A percentile compares a stretch with the other conserved stretches of the same genome.
phyloP scores from a whole-genome alignment of 768 basidiomycete species.

The Amanita exitialis region DNA sequence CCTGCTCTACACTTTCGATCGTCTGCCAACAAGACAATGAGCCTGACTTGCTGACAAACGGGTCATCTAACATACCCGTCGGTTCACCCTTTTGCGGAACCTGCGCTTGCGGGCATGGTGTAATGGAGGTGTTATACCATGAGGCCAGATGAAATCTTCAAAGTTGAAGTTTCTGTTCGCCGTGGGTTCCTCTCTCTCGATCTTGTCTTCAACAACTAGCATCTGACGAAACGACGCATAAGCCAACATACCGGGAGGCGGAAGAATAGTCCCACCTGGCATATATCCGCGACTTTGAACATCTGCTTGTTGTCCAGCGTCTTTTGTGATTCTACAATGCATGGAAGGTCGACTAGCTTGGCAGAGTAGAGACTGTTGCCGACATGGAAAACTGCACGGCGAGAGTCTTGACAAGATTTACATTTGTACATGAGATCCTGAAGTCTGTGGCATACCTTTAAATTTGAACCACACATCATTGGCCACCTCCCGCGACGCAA shows the following conservation, averaged over 20 bases:
- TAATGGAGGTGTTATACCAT: constrained; percentile 91
- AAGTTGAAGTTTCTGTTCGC: constrained; percentile 70
- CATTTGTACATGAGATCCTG: neutral
- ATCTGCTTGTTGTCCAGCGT: constrained; percentile 93
- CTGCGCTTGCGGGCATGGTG: constrained; percentile 84
- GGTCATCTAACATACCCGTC: constrained; percentile 43
- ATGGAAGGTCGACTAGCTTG: constrained; percentile 93
- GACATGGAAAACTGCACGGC: constrained; percentile 84
- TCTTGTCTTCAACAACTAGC: constrained; percentile 77
- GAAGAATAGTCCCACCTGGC: constrained; percentile 51
- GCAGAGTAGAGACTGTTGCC: constrained; percentile 74
- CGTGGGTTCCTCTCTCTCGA: constrained; percentile 59
- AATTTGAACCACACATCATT: constrained; percentile 98
- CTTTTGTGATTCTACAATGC: constrained; percentile 91
- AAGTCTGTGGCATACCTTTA: constrained; percentile 51
- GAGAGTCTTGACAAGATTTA: constrained; percentile 52
- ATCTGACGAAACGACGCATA: constrained; percentile 41
- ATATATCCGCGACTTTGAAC: constrained; percentile 98
- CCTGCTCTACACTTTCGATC: constrained; percentile 90
- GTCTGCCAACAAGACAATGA: constrained; percentile 35
- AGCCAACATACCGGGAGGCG: constrained; percentile 9
- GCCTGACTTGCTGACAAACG: neutral
- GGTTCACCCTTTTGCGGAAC: constrained; percentile 85
- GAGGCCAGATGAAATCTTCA: constrained; percentile 96
- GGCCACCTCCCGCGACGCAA: constrained; percentile 63